These are phyloP conservation scores for Penicillium sp. DNA, from an alignment of 2,329 filamentous ascomycete genomes.

Conservation along the genomic window DNA sequence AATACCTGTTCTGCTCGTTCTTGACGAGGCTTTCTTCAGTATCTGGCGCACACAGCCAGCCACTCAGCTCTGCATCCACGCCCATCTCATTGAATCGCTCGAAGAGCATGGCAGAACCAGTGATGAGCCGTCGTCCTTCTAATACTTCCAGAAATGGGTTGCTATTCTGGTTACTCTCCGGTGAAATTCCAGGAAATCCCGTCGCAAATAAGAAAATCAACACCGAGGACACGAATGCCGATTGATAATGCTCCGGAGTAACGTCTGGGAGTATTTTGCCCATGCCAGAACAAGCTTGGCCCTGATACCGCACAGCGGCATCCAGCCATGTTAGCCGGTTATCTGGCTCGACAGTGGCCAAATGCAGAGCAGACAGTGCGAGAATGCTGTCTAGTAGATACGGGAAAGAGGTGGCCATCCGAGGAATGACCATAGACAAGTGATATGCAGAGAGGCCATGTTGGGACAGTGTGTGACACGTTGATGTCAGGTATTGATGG, in stretches of 20 bases:
- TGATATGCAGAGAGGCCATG: slow-evolving; percentile 35
- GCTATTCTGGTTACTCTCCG: slow-evolving; percentile 22
- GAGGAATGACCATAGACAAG: slow-evolving; percentile 38
- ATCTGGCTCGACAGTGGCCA: slow-evolving; percentile 41
- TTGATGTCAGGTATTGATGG: slow-evolving; percentile 43
- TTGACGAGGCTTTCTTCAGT: slow-evolving; percentile 13
- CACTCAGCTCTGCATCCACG: slow-evolving; percentile 26
- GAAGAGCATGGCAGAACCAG: slow-evolving; percentile 36
- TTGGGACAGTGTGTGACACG: slow-evolving; percentile 36
- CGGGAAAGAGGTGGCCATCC: slow-evolving; percentile 44
- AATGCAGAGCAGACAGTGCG: slow-evolving; percentile 48
- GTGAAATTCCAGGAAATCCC: slow-evolving; percentile 33
- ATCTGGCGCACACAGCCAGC: slow-evolving; percentile 26
- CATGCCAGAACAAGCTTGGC: slow-evolving; percentile 37
- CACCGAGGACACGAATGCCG: slow-evolving; percentile 44
- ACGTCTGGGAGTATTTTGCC: slow-evolving; percentile 40
- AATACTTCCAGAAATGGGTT: slow-evolving; percentile 32
- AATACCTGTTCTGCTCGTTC: slow-evolving; percentile 7
- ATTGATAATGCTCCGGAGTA: slow-evolving; percentile 45
- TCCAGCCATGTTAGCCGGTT: slow-evolving; percentile 36
- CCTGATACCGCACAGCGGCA: slow-evolving; percentile 41
- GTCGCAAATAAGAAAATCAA: slow-evolving; percentile 43
- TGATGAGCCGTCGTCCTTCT: slow-evolving; percentile 33
- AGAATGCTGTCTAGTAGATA: slow-evolving; percentile 50
- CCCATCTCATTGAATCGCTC: slow-evolving; percentile 27